Evolutionary conservation across 1,139 yeast genomes (phyloP).

Genomic region (Debaryomycetaceae sp.): DNA sequence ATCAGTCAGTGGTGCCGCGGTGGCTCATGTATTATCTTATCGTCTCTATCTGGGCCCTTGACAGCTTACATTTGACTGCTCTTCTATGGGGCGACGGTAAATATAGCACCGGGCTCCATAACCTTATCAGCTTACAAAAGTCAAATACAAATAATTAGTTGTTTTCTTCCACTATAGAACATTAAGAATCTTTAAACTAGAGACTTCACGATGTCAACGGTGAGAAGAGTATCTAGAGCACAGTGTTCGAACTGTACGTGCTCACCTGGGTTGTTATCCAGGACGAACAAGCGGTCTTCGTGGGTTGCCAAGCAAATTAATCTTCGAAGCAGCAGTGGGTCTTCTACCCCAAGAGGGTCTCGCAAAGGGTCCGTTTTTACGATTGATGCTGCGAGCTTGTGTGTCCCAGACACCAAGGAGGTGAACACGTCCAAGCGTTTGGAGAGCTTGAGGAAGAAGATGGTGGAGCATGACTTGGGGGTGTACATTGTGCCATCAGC

Average conservation of each 20-base stretch:
- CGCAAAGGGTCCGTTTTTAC: conserved; percentile 50
- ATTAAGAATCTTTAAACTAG: background rate
- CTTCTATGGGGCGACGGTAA: background rate
- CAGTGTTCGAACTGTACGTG: conserved; percentile 76
- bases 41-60: too few species aligned
- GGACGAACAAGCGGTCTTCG: conserved; percentile 56
- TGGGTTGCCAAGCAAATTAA: conserved; percentile 48
- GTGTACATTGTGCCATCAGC: conserved; percentile 58
- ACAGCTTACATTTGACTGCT: background rate
- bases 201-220: conserved; percentile 3
- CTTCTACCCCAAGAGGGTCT: conserved; percentile 26
- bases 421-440: conserved; percentile 60
- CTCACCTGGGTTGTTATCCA: conserved; percentile 72
- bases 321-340: conserved; percentile 29
- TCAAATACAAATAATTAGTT: background rate
- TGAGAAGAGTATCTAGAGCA: conserved; percentile 36
- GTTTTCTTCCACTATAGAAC: background rate
- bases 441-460: conserved; percentile 57
- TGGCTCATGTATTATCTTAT: too few species aligned
- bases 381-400: conserved; percentile 42
- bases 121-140: background rate
- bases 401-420: conserved; percentile 45
- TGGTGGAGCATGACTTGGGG: conserved; percentile 40
- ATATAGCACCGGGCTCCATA: conserved; percentile 1
- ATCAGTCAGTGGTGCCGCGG: too few species aligned